Base-by-base conservation (phyloP, 192 early-diverging fungal species). In the Linnemannia hyalina region DNA sequence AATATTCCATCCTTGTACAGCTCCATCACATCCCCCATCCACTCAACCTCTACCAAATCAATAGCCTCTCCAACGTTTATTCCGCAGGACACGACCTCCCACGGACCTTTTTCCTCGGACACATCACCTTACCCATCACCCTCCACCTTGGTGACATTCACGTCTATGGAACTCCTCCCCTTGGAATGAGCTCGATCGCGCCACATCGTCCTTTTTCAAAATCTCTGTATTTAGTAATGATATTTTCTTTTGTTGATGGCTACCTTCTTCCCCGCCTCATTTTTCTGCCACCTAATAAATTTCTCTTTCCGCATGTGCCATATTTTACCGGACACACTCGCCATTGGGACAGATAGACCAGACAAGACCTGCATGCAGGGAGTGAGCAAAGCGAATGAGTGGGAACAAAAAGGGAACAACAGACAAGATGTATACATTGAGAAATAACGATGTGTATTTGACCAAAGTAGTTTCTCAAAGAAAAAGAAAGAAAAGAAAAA, bases 401-500 rank as follows among this genome's bases (percentile, higher is more conserved):
- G 55, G 23, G n/a, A 70, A 47, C 36, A 70, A 70, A 47, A 49
- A 49, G 52, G 18, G 23, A 16, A 22, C 44, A 68, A 70, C 20
- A 52, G 41, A 65, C 8, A 65, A 8, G 13, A 65, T 15, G 26
- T 11, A 2, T 11, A 15, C 23, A 52, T 65, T 11, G 60, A 32
- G 10, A 32, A 32, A 65, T 32, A 60, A 11, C n/a, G 2, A 26
- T 29, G 13, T 65, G 32, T 65, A 29, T 57, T 29, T 40, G 38
- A 6, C 38, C 6, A 40, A 2, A 65, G 3, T 32, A 32, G 0
- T 13, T 29, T 18, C 32, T 32, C 47, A 23, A 40, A 75, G 54
- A n/a, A 35, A 54, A 75, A 40, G 22, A 63, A 42, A 35, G n/a
- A 26, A 80, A 73, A 80, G 54, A 44, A 23, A 46, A 70, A 78